Percentiles rank a stretch among this genome's conserved stretches.
Conservation (phyloP, 441 rosid genomes). For the Hura crepitans region DNA sequence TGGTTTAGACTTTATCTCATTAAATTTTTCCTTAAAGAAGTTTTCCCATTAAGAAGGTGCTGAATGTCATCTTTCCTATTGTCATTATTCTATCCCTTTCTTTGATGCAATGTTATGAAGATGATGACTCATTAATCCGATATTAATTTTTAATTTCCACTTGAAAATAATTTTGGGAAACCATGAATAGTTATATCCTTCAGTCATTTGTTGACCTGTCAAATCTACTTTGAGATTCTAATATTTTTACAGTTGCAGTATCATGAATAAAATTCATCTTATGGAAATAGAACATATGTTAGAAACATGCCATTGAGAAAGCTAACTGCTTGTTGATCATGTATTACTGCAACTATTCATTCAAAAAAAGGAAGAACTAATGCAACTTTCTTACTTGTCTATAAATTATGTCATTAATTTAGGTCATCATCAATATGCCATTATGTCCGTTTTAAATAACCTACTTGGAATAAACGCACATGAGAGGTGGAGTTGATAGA, state of each 20-base stretch:
- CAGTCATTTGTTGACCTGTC: neutral
- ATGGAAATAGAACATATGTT: neutral
- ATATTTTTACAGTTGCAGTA: neutral
- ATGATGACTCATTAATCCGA: no score
- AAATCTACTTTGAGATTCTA: neutral
- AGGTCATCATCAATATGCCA: neutral
- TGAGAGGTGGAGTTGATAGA: neutral
- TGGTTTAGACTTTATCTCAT: neutral
- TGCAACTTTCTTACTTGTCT: neutral
- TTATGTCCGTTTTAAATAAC: neutral
- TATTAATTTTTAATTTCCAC: neutral
- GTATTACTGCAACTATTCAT: neutral
- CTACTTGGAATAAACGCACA: neutral
- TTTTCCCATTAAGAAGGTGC: neutral
- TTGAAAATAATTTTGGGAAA: neutral
- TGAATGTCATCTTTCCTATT: neutral
- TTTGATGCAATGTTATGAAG: slow-evolving; percentile 1
- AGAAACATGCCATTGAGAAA: neutral
- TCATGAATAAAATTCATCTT: slow-evolving; percentile 5
- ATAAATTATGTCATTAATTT: neutral
- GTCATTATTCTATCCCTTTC: neutral
- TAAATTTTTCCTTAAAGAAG: neutral
- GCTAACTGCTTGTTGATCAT: neutral
- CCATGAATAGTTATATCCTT: neutral
- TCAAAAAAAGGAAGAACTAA: no score